Percentiles rank a stretch among this genome's conserved stretches.
phyloP scores from a whole-genome alignment of 306 rosid species.

The Acmispon strigosus region DNA sequence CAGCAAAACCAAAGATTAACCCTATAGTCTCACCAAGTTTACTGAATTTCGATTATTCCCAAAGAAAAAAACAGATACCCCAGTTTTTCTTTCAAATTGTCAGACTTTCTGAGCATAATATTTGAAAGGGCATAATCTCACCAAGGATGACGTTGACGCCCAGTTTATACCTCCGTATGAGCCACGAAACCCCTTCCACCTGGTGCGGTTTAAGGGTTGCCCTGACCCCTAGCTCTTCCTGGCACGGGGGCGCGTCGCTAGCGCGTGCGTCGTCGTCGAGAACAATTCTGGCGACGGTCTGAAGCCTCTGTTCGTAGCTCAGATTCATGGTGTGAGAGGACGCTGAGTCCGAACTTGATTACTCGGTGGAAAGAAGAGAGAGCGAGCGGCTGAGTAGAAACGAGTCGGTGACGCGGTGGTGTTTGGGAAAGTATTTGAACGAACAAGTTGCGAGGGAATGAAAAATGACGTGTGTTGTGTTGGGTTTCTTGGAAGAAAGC shows the following conservation, averaged over 20 bases:
- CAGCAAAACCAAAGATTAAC: no score
- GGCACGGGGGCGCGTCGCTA: conserved; percentile 20
- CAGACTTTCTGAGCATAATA: not conserved
- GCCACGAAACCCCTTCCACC: conserved; percentile 87
- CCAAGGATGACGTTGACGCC: conserved; percentile 95
- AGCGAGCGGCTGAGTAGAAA: not conserved
- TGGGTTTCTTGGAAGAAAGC: no score
- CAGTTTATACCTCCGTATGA: conserved; percentile 59
- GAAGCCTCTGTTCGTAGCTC: conserved; percentile 59
- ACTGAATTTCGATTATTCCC: no score
- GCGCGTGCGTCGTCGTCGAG: conserved; percentile 31
- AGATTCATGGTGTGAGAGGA: conserved; percentile 18
- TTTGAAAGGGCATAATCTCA: conserved; percentile 3
- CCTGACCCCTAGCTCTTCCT: conserved; percentile 49
- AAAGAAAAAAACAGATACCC: not conserved
- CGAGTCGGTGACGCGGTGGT: not conserved
- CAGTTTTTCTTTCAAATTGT: not conserved
- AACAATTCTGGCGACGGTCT: conserved; percentile 46
- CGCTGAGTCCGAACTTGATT: not conserved
- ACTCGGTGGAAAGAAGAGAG: not conserved
- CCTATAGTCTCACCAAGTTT: no score
- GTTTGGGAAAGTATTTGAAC: conserved; percentile 4
- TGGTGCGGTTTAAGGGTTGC: conserved; percentile 82
- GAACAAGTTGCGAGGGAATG: conserved; percentile 20
- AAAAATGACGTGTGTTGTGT: no score